Evolutionary conservation across 2,329 filamentous ascomycete genomes (phyloP).

Genomic region (Cercospora beticola): DNA sequence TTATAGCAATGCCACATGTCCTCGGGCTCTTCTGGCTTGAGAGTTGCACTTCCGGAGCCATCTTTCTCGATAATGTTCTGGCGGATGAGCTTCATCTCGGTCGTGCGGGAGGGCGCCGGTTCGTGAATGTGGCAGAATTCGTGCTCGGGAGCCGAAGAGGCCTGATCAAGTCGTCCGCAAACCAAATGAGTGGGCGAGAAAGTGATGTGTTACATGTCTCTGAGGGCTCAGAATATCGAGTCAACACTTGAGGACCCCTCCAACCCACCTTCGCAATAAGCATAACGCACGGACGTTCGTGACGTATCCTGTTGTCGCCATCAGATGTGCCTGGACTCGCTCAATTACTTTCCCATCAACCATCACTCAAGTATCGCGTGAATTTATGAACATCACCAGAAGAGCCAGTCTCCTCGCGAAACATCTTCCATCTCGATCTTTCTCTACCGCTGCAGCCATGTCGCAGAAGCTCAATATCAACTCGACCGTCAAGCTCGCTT

Average conservation of each 20-base stretch:
- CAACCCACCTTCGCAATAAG: not conserved
- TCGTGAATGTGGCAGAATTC: not conserved
- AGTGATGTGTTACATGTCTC: not conserved
- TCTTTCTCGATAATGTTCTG: conserved; percentile 63
- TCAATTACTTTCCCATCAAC: not conserved
- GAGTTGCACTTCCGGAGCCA: conserved; percentile 64
- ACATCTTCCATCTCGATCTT: conserved; percentile 15
- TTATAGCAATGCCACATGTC: conserved; percentile 82
- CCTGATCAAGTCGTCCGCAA: not conserved
- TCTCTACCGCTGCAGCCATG: conserved; percentile 39
- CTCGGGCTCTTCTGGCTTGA: conserved; percentile 71
- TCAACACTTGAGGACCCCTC: not conserved
- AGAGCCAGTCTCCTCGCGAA: conserved; percentile 2
- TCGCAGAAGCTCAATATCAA: conserved; percentile 45
- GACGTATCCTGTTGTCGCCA: not conserved
- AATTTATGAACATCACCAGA: conserved; percentile 15
- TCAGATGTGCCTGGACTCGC: not conserved
- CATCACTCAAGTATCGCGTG: not conserved
- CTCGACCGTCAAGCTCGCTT: conserved; percentile 55
- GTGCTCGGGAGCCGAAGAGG: not conserved
- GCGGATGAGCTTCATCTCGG: conserved; percentile 64
- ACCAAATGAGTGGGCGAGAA: not conserved
- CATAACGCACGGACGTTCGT: not conserved
- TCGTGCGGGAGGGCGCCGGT: not conserved
- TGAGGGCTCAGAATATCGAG: not conserved